A percentile compares a stretch with the other conserved stretches of the same genome.
phyloP scores from a whole-genome alignment of 2,329 filamentous ascomycete species.

The Zalaria obscura region DNA sequence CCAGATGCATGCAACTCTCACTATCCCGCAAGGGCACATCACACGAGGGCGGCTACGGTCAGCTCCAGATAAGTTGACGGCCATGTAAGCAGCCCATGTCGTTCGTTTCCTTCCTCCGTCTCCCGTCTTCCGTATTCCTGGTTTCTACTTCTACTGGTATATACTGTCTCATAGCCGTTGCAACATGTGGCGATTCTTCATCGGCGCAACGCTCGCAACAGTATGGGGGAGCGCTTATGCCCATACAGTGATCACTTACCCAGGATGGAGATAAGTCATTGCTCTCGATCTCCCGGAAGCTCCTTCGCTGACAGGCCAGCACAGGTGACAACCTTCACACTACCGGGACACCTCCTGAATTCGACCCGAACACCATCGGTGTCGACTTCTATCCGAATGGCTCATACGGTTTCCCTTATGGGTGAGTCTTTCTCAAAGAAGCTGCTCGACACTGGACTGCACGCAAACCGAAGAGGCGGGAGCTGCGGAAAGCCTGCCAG shows the following conservation, averaged over 20 bases:
- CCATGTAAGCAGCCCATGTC: background rate
- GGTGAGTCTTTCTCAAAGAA: too few species aligned
- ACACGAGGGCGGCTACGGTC: background rate
- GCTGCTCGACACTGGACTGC: too few species aligned
- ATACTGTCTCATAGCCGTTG: background rate
- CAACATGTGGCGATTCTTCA: background rate
- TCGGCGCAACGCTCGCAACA: background rate
- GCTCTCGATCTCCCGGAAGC: too few species aligned
- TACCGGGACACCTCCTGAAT: conserved; percentile 40
- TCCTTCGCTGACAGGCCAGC: too few species aligned
- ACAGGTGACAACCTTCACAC: conserved; percentile 74
- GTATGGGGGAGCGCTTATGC: conserved; percentile 20
- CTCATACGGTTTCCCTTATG: conserved; percentile 53
- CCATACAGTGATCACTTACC: conserved; percentile 79
- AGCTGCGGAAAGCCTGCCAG: too few species aligned
- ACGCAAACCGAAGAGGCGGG: too few species aligned
- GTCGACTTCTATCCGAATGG: conserved; percentile 30
- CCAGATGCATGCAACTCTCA: background rate
- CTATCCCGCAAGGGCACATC: background rate
- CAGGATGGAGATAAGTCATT: conserved; percentile 75
- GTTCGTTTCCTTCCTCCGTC: background rate
- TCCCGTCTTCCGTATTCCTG: background rate
- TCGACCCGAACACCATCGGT: conserved; percentile 29
- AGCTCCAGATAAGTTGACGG: background rate
- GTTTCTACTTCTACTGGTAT: background rate